Evolutionary conservation across 805 yeast genomes (phyloP).

Genomic region (Lipomyces sp.): DNA sequence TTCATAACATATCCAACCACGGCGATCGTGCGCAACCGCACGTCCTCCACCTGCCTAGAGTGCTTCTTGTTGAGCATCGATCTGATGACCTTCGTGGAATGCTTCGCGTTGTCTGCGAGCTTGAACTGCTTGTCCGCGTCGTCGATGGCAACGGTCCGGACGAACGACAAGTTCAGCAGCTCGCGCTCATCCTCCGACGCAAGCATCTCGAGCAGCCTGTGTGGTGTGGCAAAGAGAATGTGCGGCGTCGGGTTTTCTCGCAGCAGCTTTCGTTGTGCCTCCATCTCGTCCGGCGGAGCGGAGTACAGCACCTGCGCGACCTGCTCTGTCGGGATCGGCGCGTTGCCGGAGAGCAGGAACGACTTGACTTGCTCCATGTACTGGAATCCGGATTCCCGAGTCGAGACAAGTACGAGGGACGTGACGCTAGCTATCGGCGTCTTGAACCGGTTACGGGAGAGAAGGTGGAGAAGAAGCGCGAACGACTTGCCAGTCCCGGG

Average conservation of each 20-base stretch:
- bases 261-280: constrained; percentile 31
- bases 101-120: not conserved
- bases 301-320: constrained; percentile 35
- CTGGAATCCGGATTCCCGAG: constrained; percentile 37
- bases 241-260: constrained; percentile 37
- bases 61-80: too few relatives aligned
- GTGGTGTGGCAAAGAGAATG: constrained; percentile 56
- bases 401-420: constrained; percentile 39
- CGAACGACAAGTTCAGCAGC: constrained; percentile 13
- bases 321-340: constrained; percentile 13
- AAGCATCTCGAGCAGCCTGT: constrained; percentile 46
- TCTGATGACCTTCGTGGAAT: too few relatives aligned
- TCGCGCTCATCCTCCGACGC: constrained; percentile 9
- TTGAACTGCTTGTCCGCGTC: constrained; percentile 27
- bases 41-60: too few relatives aligned
- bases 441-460: constrained; percentile 25
- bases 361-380: constrained; percentile 28
- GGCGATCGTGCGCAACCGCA: not conserved
- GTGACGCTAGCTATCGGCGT: constrained; percentile 23
- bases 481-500: constrained; percentile 40
- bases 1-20: constrained; percentile 1
- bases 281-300: constrained; percentile 29
- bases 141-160: constrained; percentile 27
- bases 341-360: constrained; percentile 19
- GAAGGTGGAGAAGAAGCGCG: constrained; percentile 34